These are phyloP conservation scores for Carpediemonas membranifera DNA, from an alignment of 78 protist genomes.

Conservation along the genomic window DNA sequence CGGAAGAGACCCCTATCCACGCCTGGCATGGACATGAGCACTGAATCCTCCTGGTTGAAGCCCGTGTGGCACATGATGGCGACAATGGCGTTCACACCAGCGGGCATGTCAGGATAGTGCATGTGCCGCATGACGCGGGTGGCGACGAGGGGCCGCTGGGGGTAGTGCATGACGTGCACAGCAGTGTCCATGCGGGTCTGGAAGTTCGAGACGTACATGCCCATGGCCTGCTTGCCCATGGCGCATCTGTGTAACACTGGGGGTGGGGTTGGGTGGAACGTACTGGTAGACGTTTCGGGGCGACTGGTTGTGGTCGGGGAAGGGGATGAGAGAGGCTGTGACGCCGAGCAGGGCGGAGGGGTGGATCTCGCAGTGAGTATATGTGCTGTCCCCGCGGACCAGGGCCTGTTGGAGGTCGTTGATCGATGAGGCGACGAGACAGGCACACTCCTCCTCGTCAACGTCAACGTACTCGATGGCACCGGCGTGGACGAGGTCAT, in stretches of 20 bases:
- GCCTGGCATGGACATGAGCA: slow-evolving; percentile 85
- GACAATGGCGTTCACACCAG: slow-evolving; percentile 94
- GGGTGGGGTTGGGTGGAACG: too few relatives aligned
- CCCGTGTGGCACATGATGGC: slow-evolving; percentile 95
- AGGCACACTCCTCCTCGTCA: slow-evolving; percentile 91
- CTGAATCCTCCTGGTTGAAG: slow-evolving; percentile 98
- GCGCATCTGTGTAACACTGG: too few relatives aligned
- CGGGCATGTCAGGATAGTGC: slow-evolving; percentile 87
- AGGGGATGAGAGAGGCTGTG: slow-evolving; percentile 96
- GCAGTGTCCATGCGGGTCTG: slow-evolving; percentile 91
- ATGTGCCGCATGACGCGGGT: slow-evolving; percentile 89
- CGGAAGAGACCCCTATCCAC: slow-evolving; percentile 98
- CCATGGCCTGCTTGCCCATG: slow-evolving; percentile 99
- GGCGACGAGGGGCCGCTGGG: slow-evolving; percentile 92
- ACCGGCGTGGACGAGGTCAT: slow-evolving; percentile 51
- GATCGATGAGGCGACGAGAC: slow-evolving; percentile 67
- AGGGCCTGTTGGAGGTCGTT: slow-evolving; percentile 14
- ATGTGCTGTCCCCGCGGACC: background rate
- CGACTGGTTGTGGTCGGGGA: slow-evolving; percentile 99
- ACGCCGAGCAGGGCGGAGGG: slow-evolving; percentile 98
- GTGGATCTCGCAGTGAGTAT: slow-evolving; percentile 99
- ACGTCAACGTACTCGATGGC: slow-evolving; percentile 84
- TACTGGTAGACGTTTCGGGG: slow-evolving; percentile 99
- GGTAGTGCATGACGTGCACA: slow-evolving; percentile 91
- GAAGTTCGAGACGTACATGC: slow-evolving; percentile 86